A percentile compares a stretch with the other conserved stretches of the same genome.
phyloP scores from a whole-genome alignment of 2,329 filamentous ascomycete genomes.

The Zasmidium citrigriseum region DNA sequence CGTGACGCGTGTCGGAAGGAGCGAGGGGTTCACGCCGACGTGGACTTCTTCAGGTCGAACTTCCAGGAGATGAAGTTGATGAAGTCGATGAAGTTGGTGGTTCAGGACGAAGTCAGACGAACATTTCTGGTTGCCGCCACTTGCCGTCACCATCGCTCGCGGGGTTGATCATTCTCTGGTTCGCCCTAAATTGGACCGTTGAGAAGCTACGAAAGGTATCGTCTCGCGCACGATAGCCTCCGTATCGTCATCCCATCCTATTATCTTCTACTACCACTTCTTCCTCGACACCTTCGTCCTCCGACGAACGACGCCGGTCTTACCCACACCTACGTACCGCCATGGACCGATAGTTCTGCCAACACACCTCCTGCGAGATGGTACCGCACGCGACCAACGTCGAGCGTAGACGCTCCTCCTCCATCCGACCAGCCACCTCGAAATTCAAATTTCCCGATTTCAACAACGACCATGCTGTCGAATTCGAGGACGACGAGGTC shows the following conservation, averaged over 20 bases:
- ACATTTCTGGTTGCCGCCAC: neutral
- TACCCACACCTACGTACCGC: neutral
- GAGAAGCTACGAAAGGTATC: too few species aligned
- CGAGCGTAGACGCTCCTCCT: constrained; percentile 32
- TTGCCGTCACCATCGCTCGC: neutral
- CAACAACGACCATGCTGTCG: constrained; percentile 39
- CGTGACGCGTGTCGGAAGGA: too few species aligned
- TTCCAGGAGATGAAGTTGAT: too few species aligned
- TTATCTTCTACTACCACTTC: too few species aligned
- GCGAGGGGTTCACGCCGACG: too few species aligned
- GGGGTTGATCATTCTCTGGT: too few species aligned
- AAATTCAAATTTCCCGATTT: constrained; percentile 48
- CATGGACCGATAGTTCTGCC: constrained; percentile 10
- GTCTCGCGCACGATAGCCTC: too few species aligned
- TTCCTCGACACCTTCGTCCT: neutral
- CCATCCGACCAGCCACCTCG: constrained; percentile 20
- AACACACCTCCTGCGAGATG: constrained; percentile 17
- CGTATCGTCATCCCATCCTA: neutral
- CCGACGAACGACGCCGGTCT: neutral
- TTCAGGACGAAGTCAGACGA: too few species aligned
- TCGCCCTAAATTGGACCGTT: too few species aligned
- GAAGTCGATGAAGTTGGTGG: too few species aligned
- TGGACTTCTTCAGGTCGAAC: too few species aligned
- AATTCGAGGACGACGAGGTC: constrained; percentile 18
- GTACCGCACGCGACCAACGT: constrained; percentile 27